These are phyloP conservation scores for Agaricus sinodeliciosus DNA, from an alignment of 768 basidiomycete species.

Conservation along the genomic window DNA sequence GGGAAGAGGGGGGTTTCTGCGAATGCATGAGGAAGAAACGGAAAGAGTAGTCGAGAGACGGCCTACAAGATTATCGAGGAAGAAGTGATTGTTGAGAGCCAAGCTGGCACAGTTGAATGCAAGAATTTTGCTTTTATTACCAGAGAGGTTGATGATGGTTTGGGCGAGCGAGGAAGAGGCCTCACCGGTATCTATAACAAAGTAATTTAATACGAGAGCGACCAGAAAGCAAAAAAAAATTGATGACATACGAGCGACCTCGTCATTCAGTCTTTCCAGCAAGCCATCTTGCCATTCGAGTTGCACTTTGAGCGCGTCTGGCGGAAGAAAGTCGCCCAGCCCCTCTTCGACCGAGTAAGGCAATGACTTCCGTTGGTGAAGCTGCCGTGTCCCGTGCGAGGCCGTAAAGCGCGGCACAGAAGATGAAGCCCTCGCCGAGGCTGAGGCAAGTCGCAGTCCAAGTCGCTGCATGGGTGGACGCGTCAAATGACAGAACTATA, in stretches of 20 bases:
- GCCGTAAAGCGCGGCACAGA: conserved; percentile 16
- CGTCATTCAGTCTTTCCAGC: conserved; percentile 67
- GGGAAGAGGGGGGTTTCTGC: conserved; percentile 36
- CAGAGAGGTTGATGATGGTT: conserved; percentile 64
- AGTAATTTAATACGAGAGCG: conserved; percentile 1
- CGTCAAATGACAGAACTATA: no score
- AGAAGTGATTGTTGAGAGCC: conserved; percentile 93
- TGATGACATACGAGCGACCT: conserved; percentile 55
- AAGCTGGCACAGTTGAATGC: conserved; percentile 89
- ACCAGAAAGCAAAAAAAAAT: neutral
- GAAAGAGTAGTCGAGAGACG: conserved; percentile 2
- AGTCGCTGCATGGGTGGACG: conserved; percentile 17
- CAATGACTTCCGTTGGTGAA: conserved; percentile 49
- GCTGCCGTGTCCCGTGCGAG: conserved; percentile 24
- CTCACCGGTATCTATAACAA: conserved; percentile 44
- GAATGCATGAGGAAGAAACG: neutral
- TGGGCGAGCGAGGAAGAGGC: conserved; percentile 57
- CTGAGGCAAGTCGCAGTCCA: conserved; percentile 22
- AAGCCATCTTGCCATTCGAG: conserved; percentile 86
- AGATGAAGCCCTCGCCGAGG: conserved; percentile 19
- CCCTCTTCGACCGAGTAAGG: conserved; percentile 68
- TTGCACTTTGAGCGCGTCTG: conserved; percentile 61
- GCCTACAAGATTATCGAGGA: conserved; percentile 81
- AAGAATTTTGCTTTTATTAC: conserved; percentile 49
- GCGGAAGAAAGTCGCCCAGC: conserved; percentile 72